phyloP scores from a whole-genome alignment of 352 stramenopile genomes.

The Phytophthora ohioensis region DNA sequence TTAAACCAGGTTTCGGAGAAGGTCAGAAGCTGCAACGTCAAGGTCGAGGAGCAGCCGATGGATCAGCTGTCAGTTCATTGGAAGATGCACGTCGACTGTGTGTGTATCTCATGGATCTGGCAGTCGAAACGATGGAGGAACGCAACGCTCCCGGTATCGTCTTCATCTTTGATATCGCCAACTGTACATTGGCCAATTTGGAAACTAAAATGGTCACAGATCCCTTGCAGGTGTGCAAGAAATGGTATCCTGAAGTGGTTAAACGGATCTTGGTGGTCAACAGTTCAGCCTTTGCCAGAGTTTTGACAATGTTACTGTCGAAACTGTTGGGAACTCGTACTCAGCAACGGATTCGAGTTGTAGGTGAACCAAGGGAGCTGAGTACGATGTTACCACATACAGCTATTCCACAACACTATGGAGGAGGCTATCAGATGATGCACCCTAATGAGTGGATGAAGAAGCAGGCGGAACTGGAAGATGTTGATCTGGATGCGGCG shows the following conservation, averaged over 20 bases:
- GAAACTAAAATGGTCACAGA: slow-evolving; percentile 76
- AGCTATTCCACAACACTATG: slow-evolving; percentile 70
- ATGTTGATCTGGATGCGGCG: slow-evolving; percentile 62
- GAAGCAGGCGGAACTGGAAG: slow-evolving; percentile 77
- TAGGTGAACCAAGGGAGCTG: slow-evolving; percentile 57
- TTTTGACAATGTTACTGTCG: slow-evolving; percentile 60
- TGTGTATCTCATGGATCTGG: slow-evolving; percentile 83
- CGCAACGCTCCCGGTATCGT: slow-evolving; percentile 66
- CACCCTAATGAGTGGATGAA: slow-evolving; percentile 67
- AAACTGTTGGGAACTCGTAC: slow-evolving; percentile 60
- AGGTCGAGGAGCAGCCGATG: slow-evolving; percentile 58
- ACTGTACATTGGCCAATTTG: slow-evolving; percentile 55
- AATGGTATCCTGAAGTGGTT: slow-evolving; percentile 72
- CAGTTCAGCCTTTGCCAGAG: slow-evolving; percentile 59
- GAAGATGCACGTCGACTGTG: slow-evolving; percentile 73
- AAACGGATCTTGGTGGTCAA: slow-evolving; percentile 73
- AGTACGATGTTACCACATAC: slow-evolving; percentile 51
- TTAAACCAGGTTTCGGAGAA: slow-evolving; percentile 65
- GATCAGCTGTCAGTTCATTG: slow-evolving; percentile 60
- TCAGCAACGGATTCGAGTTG: slow-evolving; percentile 59
- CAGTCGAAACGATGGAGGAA: slow-evolving; percentile 79
- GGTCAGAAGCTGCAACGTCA: slow-evolving; percentile 69
- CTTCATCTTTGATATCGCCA: slow-evolving; percentile 74
- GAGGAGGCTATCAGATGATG: slow-evolving; percentile 63
- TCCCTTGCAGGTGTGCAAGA: slow-evolving; percentile 64